Base-by-base conservation (phyloP, 768 basidiomycete species). In the Asterophora lycoperdoides region DNA sequence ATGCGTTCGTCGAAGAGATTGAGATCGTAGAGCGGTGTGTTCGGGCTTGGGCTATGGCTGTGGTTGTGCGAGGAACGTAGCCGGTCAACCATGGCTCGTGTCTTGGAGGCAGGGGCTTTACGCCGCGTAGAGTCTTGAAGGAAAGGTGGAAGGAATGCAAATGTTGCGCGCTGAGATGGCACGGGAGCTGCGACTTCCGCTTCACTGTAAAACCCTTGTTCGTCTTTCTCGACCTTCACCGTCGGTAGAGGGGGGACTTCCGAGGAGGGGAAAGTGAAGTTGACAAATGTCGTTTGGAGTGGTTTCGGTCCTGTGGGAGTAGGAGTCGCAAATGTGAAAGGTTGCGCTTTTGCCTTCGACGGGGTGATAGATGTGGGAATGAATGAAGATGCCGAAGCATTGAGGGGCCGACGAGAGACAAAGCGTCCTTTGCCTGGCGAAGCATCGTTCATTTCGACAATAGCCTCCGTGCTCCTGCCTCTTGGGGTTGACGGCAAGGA, bases 1-100 rank as follows among this genome's bases (percentile, higher is more conserved):
- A 63, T 56, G 37, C 69, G 68, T 15, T 69, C 68, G 29, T 66
- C 63, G 33, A 68, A 49, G 18, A 67, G 53, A 11, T 49, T 58
- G 9, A 63, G 34, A 34, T 69, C 64, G 28, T 68, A 61, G 28
- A 62, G 56, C 8, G 64, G 61, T 3, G 70, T 63, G 50, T 67
- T 71, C 4, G 72, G 66, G 48, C 60, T 53, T 9, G 60, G 54
- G 28, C 60, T 68, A 30, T 64, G 68, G 49, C 64, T 68, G 11
- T 56, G 51, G 37, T 54, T 51, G 26, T 52, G 51, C 14, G 52
- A 54, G 6, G 72, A 77, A 45, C 79, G 73, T 34, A 83, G 60
- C 30, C 72, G 70, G 53, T 83, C 81, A 26, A 83, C 77, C 35
- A 83, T 77, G 53, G 78, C 75, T 10, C 81, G 72, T 15, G 81